Evolutionary conservation across 352 stramenopile genomes (phyloP).

Genomic region (Stramenopiles sp.): DNA sequence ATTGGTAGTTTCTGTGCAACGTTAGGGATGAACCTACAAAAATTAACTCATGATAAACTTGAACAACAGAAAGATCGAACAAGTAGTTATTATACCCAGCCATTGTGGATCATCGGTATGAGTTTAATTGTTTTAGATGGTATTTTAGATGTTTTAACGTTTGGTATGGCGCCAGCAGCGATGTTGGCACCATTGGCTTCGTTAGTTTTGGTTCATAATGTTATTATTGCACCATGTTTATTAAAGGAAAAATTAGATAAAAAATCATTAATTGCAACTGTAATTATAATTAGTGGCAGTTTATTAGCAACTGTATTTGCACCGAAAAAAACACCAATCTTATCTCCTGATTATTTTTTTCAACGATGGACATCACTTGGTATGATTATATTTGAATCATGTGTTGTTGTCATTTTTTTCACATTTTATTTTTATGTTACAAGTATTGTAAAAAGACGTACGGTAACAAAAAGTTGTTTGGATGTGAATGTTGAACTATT

Average conservation of each 20-base stretch:
- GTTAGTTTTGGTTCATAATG: constrained; percentile 67
- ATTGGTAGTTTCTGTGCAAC: neutral
- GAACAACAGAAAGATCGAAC: neutral
- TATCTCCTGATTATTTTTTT: neutral
- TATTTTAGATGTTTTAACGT: constrained; percentile 64
- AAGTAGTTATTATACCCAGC: constrained; percentile 27
- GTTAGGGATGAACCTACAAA: neutral
- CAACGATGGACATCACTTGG: neutral
- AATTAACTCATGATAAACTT: neutral
- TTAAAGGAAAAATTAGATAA: constrained; percentile 33
- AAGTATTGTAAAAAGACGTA: neutral
- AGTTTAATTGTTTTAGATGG: constrained; percentile 51
- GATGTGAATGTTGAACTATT: neutral
- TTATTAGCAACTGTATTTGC: neutral
- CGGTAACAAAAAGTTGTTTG: neutral
- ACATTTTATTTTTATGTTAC: neutral
- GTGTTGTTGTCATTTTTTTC: neutral
- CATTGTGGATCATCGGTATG: constrained; percentile 52
- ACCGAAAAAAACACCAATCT: neutral
- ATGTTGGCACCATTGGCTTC: constrained; percentile 59
- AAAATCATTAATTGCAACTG: neutral
- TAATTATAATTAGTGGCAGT: neutral
- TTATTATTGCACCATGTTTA: constrained; percentile 64
- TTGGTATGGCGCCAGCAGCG: constrained; percentile 66
- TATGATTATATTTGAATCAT: neutral